These are phyloP conservation scores for Lipomyces yamanashiensis DNA, from an alignment of 805 yeast genomes.

Conservation along the genomic window DNA sequence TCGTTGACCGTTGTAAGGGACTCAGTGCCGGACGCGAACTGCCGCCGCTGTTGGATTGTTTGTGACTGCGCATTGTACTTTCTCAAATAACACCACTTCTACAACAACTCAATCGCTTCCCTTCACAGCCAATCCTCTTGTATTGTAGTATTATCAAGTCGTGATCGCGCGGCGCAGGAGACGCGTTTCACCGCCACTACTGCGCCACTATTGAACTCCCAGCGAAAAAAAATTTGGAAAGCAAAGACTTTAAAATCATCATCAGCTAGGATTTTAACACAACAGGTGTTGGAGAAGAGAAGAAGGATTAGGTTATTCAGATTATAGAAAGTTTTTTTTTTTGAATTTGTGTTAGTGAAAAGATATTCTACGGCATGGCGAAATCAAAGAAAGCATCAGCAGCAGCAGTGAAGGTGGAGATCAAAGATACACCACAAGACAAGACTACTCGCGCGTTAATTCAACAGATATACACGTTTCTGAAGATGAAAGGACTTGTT, in stretches of 20 bases:
- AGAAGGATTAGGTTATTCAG: not conserved
- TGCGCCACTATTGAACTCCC: not conserved
- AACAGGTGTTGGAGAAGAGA: too few species aligned
- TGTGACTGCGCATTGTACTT: not conserved
- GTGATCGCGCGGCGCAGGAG: slow-evolving; percentile 3
- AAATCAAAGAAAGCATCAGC: not conserved
- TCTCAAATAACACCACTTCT: not conserved
- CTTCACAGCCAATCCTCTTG: too few species aligned
- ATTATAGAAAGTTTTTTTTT: not conserved
- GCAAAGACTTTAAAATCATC: not conserved
- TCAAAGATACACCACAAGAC: slow-evolving; percentile 1
- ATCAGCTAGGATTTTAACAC: too few species aligned
- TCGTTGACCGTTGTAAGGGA: slow-evolving; percentile 18
- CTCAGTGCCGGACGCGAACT: slow-evolving; percentile 2
- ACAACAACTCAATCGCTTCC: too few species aligned
- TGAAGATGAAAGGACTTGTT: slow-evolving; percentile 42
- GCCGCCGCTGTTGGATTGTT: slow-evolving; percentile 10
- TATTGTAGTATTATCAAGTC: not conserved
- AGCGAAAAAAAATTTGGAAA: slow-evolving; percentile 1
- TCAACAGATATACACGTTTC: slow-evolving; percentile 43
- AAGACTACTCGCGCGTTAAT: slow-evolving; percentile 35
- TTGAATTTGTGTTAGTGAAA: not conserved
- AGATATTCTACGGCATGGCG: slow-evolving; percentile 2
- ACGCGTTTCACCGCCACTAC: not conserved
- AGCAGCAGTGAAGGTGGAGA: not conserved